Evolutionary conservation across 441 rosid species (phyloP).

Genomic region (Brassica balearica): DNA sequence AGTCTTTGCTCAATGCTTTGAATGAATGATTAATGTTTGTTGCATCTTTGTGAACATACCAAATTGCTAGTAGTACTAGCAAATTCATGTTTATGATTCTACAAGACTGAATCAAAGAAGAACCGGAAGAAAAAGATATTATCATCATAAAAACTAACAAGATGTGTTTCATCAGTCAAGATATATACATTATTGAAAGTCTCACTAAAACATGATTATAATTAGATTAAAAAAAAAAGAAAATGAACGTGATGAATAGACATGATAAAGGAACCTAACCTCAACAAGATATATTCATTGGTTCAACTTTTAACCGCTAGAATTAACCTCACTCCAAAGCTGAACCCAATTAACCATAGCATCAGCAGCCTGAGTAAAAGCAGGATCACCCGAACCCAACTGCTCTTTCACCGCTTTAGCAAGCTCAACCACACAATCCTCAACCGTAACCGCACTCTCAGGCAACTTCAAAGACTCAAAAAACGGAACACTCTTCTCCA

Average conservation of each 20-base stretch:
- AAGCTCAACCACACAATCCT: slow-evolving; percentile 73
- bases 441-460: slow-evolving; percentile 61
- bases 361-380: slow-evolving; percentile 72
- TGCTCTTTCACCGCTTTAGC: slow-evolving; percentile 68
- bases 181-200: slow-evolving; percentile 40
- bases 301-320: slow-evolving; percentile 35
- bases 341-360: slow-evolving; percentile 83
- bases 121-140: slow-evolving; percentile 11
- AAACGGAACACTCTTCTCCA: slow-evolving; percentile 90
- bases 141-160: slow-evolving; percentile 9
- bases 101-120: slow-evolving; percentile 1
- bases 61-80: slow-evolving; percentile 4
- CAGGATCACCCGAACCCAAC: slow-evolving; percentile 64
- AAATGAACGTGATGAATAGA: slow-evolving; percentile 21
- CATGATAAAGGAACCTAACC: slow-evolving; percentile 33
- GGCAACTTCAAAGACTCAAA: slow-evolving; percentile 74
- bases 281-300: slow-evolving; percentile 18
- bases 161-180: slow-evolving; percentile 8
- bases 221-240: slow-evolving; percentile 12
- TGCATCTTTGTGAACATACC: too few relatives aligned
- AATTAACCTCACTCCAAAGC: slow-evolving; percentile 76
- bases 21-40: too few relatives aligned
- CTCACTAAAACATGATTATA: slow-evolving; percentile 30
- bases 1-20: too few relatives aligned
- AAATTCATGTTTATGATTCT: too few relatives aligned